Percentiles rank a stretch among this genome's conserved stretches.
These are phyloP conservation scores for Sporopachydermia quercuum DNA, from an alignment of 805 yeast species.

Conservation along the genomic window DNA sequence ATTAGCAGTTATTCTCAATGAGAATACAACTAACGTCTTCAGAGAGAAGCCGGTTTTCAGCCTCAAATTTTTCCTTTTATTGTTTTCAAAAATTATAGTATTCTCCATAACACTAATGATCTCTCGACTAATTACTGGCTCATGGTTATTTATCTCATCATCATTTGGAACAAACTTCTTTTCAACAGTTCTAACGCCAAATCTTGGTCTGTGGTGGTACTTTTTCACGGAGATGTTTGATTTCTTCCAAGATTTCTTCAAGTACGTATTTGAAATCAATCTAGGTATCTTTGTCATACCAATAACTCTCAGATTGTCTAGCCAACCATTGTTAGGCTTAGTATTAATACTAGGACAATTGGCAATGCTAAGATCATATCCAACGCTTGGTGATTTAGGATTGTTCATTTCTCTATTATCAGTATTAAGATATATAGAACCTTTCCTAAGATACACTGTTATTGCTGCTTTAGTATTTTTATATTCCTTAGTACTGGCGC, in stretches of 20 bases:
- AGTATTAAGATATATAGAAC: constrained; percentile 27
- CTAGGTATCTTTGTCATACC: constrained; percentile 56
- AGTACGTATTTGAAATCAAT: constrained; percentile 71
- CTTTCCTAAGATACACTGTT: constrained; percentile 26
- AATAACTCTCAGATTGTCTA: constrained; percentile 47
- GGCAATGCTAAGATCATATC: constrained; percentile 67
- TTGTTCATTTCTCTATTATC: constrained; percentile 33
- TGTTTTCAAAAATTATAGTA: not conserved
- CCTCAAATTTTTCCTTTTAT: not conserved
- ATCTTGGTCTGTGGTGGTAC: constrained; percentile 98
- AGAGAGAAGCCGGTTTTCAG: not conserved
- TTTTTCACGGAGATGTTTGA: constrained; percentile 92
- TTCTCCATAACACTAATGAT: not conserved
- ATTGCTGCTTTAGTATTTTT: constrained; percentile 38
- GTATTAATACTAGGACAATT: constrained; percentile 35
- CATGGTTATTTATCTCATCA: constrained; percentile 32
- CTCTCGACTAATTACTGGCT: constrained; percentile 14
- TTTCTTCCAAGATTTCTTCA: constrained; percentile 70
- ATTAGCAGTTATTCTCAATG: constrained; percentile 20
- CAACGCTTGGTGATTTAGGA: constrained; percentile 68
- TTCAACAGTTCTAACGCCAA: constrained; percentile 68
- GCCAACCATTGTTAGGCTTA: constrained; percentile 45
- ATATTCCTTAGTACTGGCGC: constrained; percentile 54
- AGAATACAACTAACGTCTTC: constrained; percentile 7
- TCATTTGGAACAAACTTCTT: constrained; percentile 43